A percentile compares a stretch with the other conserved stretches of the same genome.
Conservation (phyloP, 148 eudicot genomes). For the Chenopodium album region DNA sequence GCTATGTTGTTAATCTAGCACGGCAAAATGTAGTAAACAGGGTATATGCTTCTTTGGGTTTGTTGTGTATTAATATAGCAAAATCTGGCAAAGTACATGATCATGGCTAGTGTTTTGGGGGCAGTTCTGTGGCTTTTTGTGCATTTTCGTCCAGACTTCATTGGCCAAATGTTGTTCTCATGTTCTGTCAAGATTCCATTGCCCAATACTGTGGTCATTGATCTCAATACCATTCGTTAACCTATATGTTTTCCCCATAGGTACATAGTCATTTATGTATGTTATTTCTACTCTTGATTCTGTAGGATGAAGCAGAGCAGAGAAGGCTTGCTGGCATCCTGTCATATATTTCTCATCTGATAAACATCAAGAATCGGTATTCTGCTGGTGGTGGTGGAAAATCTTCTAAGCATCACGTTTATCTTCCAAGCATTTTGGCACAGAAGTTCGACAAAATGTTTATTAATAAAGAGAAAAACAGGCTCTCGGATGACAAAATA, state of each 20-base stretch:
- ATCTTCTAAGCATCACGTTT: conserved; percentile 52
- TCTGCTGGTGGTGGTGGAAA: conserved; percentile 49
- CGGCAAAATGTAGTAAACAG: not conserved
- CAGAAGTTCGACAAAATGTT: conserved; percentile 68
- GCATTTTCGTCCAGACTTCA: not conserved
- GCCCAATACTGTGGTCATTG: not conserved
- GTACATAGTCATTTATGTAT: not conserved
- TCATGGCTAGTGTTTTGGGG: not conserved
- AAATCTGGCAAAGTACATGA: not conserved
- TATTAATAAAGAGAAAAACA: conserved; percentile 35
- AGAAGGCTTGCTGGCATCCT: conserved; percentile 57
- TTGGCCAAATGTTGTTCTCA: no score
- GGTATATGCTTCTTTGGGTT: not conserved
- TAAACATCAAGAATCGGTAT: conserved; percentile 67
- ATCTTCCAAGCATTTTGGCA: conserved; percentile 58
- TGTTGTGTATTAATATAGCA: not conserved
- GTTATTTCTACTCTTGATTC: not conserved
- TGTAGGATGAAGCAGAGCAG: conserved; percentile 63
- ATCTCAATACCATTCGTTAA: not conserved
- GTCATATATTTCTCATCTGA: conserved; percentile 71
- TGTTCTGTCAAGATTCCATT: no score
- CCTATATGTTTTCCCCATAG: not conserved
- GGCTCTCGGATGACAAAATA: conserved; percentile 62
- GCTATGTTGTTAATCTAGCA: no score
- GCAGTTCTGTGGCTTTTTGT: not conserved